These are phyloP conservation scores for Pholiota adiposa DNA, from an alignment of 1,284 basidiomycete genomes.

Conservation along the genomic window DNA sequence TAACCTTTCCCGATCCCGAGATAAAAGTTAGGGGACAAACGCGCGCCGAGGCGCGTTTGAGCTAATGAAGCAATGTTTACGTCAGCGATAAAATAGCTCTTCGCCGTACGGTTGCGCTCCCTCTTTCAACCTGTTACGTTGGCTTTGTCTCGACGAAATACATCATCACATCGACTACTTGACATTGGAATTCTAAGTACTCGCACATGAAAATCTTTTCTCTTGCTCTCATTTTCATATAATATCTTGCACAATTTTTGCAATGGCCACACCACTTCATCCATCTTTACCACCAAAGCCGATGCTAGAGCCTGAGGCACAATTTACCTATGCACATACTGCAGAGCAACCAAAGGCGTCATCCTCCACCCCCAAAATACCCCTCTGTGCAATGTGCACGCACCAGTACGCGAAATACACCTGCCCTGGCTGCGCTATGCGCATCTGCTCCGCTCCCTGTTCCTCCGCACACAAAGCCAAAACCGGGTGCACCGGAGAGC, in stretches of 20 bases:
- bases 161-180: background rate
- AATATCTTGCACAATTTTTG: background rate
- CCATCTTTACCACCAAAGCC: slow-evolving; percentile 22
- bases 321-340: background rate
- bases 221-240: background rate
- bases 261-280: slow-evolving; percentile 10
- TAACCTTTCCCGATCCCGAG: background rate
- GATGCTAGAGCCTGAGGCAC: background rate
- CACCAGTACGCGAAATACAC: slow-evolving; percentile 66
- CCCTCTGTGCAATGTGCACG: slow-evolving; percentile 55
- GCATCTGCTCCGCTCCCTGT: slow-evolving; percentile 78
- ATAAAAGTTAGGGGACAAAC: background rate
- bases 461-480: slow-evolving; percentile 70
- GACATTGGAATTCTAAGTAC: background rate
- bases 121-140: too few relatives aligned
- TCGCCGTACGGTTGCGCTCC: background rate
- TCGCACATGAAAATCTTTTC: background rate
- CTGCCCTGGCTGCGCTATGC: slow-evolving; percentile 75
- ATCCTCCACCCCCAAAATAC: slow-evolving; percentile 19
- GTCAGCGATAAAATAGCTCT: slow-evolving; percentile 7
- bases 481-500: slow-evolving; percentile 72
- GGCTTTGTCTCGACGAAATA: background rate
- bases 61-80: slow-evolving; percentile 3
- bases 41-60: background rate
- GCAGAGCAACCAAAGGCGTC: slow-evolving; percentile 16